These are phyloP conservation scores for Flaveria brownii DNA, from an alignment of 129 eudicot genomes.

Conservation along the genomic window DNA sequence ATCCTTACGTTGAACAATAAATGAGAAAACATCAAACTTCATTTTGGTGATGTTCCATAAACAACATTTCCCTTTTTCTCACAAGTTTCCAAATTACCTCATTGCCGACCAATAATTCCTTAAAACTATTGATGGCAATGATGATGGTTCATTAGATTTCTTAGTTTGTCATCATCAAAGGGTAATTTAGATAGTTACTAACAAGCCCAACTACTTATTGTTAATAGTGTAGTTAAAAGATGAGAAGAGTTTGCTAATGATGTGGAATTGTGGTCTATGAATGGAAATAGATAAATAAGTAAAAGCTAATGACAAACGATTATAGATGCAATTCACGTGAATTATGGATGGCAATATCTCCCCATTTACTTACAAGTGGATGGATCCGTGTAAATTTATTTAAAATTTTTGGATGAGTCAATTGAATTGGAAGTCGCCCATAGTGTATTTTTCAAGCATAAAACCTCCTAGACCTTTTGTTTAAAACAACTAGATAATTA, in stretches of 20 bases:
- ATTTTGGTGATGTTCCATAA: conserved; percentile 3
- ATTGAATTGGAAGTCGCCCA: not conserved
- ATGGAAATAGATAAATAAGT: not conserved
- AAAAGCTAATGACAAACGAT: not conserved
- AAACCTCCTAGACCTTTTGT: not conserved
- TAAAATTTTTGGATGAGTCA: not conserved
- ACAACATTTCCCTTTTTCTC: not conserved
- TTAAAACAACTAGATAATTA: not conserved
- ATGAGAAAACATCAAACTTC: not conserved
- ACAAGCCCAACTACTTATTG: too few species aligned
- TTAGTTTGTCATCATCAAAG: not conserved
- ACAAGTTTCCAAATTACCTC: not conserved
- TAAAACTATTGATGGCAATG: conserved; percentile 14
- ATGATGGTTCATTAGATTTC: not conserved
- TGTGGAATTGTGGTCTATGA: not conserved
- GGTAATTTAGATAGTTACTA: not conserved
- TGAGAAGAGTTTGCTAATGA: too few species aligned
- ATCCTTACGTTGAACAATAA: too few species aligned
- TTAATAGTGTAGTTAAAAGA: too few species aligned
- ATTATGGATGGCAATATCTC: not conserved
- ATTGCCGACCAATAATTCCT: not conserved
- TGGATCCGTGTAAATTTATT: not conserved
- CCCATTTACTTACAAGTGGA: not conserved
- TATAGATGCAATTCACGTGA: conserved; percentile 2
- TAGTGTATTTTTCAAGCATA: not conserved